Base-by-base conservation (phyloP, 2,329 filamentous ascomycete species). In the Aspergillus tanneri region DNA sequence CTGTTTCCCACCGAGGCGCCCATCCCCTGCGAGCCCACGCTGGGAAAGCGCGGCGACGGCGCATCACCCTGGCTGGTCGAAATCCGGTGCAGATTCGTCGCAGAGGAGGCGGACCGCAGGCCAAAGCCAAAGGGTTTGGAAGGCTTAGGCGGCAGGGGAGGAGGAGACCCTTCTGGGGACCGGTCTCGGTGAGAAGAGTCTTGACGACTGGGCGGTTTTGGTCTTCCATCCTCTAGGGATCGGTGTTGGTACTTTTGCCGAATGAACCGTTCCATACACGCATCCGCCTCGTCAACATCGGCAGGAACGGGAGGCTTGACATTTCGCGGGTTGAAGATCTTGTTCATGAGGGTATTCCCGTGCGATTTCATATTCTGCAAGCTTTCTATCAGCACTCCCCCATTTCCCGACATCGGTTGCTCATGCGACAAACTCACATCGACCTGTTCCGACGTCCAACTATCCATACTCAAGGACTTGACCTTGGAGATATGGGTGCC, bases 401-500 rank as follows among this genome's bases (percentile, higher is more conserved):
- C 14, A 21, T 42, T 10, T 42, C 9, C 3, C 16, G 2, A n/a
- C n/a, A n/a, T 18, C 22, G 41, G 43, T 23, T 28, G 38, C 23
- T 37, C 28, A 14, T 5, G 16, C 19, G 10, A 34, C 39, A 27
- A 50, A 72, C 82, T 72, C 77, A 96, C 91, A 73, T 99, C 93
- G 55, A 99, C 91, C 74, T 99, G 93, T 52, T 97, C 93, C 64
- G 86, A 86, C 40, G 88, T 85, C 93, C 93, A 99, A 59, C 87
- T 93, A 72, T 99, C 93, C 91, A 99, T 97, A 70, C 88, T 97
- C 74, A 99, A 73, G 28, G 91, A 97, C 73, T 99, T 99, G 76
- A 99, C 90, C 71, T 99, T 99, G 58, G 91, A 96, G 55, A 99
- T 90, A 71, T 99, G 93, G 32, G 93, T 97, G 53, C 93, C 93